These are phyloP conservation scores for Mycena rosella DNA, from an alignment of 768 basidiomycete species.

Conservation along the genomic window DNA sequence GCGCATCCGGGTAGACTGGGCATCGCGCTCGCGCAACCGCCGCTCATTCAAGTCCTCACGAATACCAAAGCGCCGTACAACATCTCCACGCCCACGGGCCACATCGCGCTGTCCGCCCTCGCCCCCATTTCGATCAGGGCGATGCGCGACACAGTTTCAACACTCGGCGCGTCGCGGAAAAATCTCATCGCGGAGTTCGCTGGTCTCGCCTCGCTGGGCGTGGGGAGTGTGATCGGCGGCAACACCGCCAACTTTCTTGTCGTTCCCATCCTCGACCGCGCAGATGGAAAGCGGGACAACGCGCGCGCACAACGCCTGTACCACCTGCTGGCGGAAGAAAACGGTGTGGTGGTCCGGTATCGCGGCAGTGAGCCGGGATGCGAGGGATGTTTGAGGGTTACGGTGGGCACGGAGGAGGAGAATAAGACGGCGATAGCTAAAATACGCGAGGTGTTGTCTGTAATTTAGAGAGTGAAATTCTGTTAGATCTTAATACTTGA, in stretches of 20 bases:
- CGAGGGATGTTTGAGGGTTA: constrained; percentile 87
- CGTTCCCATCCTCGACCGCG: constrained; percentile 78
- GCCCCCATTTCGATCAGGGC: constrained; percentile 68
- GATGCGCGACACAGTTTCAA: constrained; percentile 76
- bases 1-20: constrained; percentile 72
- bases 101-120: constrained; percentile 84
- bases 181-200: constrained; percentile 65
- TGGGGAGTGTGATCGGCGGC: constrained; percentile 80
- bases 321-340: constrained; percentile 84
- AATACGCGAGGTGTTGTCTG: constrained; percentile 62
- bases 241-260: constrained; percentile 94
- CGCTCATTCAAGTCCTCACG: constrained; percentile 89
- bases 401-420: constrained; percentile 88
- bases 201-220: constrained; percentile 60
- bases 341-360: constrained; percentile 91
- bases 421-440: constrained; percentile 70
- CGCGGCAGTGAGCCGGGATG: constrained; percentile 91
- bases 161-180: constrained; percentile 69
- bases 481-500: too few relatives aligned
- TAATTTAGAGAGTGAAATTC: constrained; percentile 23
- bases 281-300: constrained; percentile 66
- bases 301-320: constrained; percentile 75
- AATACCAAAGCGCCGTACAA: constrained; percentile 99
- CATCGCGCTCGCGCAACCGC: constrained; percentile 89
- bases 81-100: constrained; percentile 90